Base-by-base conservation (phyloP, 1,284 basidiomycete genomes). In the Meripilus lineatus region DNA sequence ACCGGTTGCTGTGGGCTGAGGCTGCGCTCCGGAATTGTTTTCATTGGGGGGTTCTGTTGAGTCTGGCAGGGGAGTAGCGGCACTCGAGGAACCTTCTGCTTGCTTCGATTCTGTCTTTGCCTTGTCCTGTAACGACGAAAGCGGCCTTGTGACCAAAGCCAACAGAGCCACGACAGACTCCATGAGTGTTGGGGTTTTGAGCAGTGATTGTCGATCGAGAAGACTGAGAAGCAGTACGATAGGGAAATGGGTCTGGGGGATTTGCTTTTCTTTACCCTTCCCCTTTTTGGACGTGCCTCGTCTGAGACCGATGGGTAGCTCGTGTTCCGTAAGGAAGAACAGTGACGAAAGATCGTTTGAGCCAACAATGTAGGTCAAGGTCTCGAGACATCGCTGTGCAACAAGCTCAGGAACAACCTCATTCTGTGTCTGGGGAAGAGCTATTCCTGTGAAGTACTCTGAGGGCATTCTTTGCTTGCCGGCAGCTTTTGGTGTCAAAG, bases 311-410 rank as follows among this genome's bases (percentile, higher is more conserved):
- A 75, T 74, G 4, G 88, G 82, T 23, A 93, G 69, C 54, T 97
- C 94, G 56, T 96, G 92, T 63, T 97, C 94, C 0, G 85, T 90
- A 46, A 98, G 72, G 80, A 98, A 97, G 73, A 93, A 97, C 17
- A 91, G 66, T 1, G 92, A 87, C 1, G 89, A 88, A 14, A 79
- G 64, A 47, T 91, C 84, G 63, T 95, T 96, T 20, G 82, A 74
- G 45, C 73, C 78, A 57, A 95, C 92, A 53, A 97, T 90, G 63
- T 81, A 89, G 1, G 81, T 80, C 48, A 98, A 69, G 2, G 89
- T 88, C 60, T 97, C 93, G 23, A 98, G 75, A 57, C 91, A 95
- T 25, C 93, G 84, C 59, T 95, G 92, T 17, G 92, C 91, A 45
- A 96, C 86, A 42, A 96, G 74, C 51, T 95, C 90, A 1, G 93